Conservation (phyloP, 2,329 filamentous ascomycete species). For the Pseudogymnoascus sp. region DNA sequence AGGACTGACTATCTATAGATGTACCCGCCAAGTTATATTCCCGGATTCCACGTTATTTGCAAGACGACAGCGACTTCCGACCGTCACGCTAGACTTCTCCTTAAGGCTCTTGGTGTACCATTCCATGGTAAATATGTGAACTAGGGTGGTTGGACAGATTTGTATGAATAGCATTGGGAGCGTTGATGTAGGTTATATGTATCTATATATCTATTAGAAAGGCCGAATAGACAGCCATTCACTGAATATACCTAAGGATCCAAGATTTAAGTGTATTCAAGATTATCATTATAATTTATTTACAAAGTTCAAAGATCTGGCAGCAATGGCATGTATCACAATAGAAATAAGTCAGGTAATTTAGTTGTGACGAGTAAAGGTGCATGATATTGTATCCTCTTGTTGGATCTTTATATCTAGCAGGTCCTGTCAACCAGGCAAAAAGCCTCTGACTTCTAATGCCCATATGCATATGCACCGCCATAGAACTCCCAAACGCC, state of each 20-base stretch:
- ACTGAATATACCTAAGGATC: neutral
- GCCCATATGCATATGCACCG: neutral
- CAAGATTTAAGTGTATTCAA: neutral
- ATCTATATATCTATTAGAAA: constrained; percentile 8
- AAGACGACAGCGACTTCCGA: constrained; percentile 26
- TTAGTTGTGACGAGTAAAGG: neutral
- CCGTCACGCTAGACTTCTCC: constrained; percentile 23
- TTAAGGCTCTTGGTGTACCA: constrained; percentile 23
- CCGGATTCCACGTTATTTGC: constrained; percentile 29
- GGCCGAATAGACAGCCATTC: constrained; percentile 4
- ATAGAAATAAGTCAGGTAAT: neutral
- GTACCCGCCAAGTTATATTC: constrained; percentile 43
- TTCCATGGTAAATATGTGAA: constrained; percentile 25
- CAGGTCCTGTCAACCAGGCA: neutral
- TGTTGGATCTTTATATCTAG: neutral
- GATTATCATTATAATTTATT: neutral
- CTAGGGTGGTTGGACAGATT: constrained; percentile 12
- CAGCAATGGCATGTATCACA: neutral
- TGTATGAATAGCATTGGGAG: constrained; percentile 9
- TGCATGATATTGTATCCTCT: neutral
- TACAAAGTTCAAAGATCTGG: neutral
- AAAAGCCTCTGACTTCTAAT: neutral
- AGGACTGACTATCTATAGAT: constrained; percentile 33
- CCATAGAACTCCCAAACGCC: constrained; percentile 2
- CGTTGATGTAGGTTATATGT: constrained; percentile 11